A percentile compares a stretch with the other conserved stretches of the same genome.
Conservation (phyloP, 192 early-diverging fungal genomes). For the Mortierella alpina region DNA sequence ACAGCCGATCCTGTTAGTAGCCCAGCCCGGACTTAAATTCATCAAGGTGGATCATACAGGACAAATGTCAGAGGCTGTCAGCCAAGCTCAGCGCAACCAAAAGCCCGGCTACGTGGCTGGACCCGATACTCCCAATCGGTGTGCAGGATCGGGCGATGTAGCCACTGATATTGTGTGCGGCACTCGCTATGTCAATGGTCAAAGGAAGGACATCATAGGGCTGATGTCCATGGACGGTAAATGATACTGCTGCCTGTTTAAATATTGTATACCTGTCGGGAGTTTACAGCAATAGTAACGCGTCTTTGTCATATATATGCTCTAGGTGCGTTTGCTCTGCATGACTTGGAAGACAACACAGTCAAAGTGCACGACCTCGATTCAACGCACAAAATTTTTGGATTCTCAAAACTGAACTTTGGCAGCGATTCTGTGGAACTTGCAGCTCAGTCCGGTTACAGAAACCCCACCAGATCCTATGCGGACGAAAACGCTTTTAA, state of each 20-base stretch:
- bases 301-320: neutral
- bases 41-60: constrained; percentile 37
- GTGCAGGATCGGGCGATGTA: constrained; percentile 35
- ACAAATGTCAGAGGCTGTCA: constrained; percentile 38
- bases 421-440: constrained; percentile 15
- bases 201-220: constrained; percentile 58
- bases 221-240: constrained; percentile 70
- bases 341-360: constrained; percentile 58
- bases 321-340: constrained; percentile 61
- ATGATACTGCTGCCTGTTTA: neutral
- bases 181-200: constrained; percentile 35
- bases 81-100: constrained; percentile 30
- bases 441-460: no score
- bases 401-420: constrained; percentile 61
- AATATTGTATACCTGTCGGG: neutral
- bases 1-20: constrained; percentile 61
- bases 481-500: no score
- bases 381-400: constrained; percentile 69
- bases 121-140: constrained; percentile 14
- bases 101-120: constrained; percentile 9
- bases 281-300: neutral
- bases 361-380: constrained; percentile 59
- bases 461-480: no score
- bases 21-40: constrained; percentile 63
- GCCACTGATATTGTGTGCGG: constrained; percentile 63